Evolutionary conservation across 2,329 filamentous ascomycete species (phyloP).

Genomic region (Daldinia sp.): DNA sequence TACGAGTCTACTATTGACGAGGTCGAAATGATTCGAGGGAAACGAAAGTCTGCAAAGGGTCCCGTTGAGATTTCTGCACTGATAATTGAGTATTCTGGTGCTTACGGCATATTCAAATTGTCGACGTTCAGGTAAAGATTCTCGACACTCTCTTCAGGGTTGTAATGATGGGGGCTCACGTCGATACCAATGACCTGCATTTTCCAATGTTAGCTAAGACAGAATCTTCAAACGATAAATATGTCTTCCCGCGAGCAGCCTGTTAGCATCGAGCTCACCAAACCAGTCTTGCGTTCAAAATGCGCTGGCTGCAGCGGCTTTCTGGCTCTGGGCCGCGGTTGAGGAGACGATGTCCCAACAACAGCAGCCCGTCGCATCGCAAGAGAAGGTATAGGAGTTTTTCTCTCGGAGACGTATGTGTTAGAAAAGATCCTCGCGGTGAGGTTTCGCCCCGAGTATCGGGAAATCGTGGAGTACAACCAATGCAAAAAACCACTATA

Average conservation of each 20-base stretch:
- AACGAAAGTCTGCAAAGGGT: slow-evolving; percentile 59
- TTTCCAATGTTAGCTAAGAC: slow-evolving; percentile 28
- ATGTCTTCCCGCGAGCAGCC: slow-evolving; percentile 7
- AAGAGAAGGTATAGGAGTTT: slow-evolving; percentile 3
- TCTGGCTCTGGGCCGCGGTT: neutral
- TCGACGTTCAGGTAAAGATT: slow-evolving; percentile 80
- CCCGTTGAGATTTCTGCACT: slow-evolving; percentile 32
- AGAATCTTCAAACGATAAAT: slow-evolving; percentile 8
- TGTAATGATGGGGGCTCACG: slow-evolving; percentile 71
- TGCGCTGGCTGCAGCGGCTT: slow-evolving; percentile 11
- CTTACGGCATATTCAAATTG: slow-evolving; percentile 74
- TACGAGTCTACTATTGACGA: slow-evolving; percentile 83
- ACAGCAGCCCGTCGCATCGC: slow-evolving; percentile 10
- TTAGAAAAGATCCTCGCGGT: slow-evolving; percentile 10
- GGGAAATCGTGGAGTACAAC: slow-evolving; percentile 19
- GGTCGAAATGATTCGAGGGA: slow-evolving; percentile 77
- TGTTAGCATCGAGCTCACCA: slow-evolving; percentile 24
- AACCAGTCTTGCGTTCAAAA: slow-evolving; percentile 17
- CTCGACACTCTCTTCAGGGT: slow-evolving; percentile 70
- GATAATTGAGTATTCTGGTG: slow-evolving; percentile 15
- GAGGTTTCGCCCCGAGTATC: slow-evolving; percentile 4
- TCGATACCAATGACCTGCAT: slow-evolving; percentile 77
- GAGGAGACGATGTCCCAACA: slow-evolving; percentile 9
- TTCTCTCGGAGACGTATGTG: slow-evolving; percentile 14
- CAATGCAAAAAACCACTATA: slow-evolving; percentile 32